These are phyloP conservation scores for Jamesozyma piceae DNA, from an alignment of 805 yeast genomes.

Conservation along the genomic window DNA sequence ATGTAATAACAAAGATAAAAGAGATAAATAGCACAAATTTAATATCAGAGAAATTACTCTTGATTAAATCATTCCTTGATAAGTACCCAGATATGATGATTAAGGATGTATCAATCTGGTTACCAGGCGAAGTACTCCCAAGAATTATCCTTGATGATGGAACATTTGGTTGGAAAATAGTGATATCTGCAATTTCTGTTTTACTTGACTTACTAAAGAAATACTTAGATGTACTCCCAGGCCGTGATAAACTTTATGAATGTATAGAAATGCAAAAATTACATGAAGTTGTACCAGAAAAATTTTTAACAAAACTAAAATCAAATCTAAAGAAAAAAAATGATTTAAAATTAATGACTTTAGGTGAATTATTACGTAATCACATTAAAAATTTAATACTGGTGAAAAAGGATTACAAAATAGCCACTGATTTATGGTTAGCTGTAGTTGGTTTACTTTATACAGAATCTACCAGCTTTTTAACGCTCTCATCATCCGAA, in stretches of 20 bases:
- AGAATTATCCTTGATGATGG: conserved; percentile 18
- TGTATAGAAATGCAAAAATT: conserved; percentile 9
- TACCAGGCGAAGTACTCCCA: conserved; percentile 22
- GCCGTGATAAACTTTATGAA: conserved; percentile 7
- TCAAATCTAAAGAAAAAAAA: background rate
- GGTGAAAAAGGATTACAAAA: conserved; percentile 15
- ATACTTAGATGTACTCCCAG: conserved; percentile 8
- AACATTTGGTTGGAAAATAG: conserved; percentile 11
- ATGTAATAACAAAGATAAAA: conserved; percentile 12
- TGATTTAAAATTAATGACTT: conserved; percentile 3
- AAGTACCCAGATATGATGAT: conserved; percentile 22
- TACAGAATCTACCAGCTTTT: conserved; percentile 5
- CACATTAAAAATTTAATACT: conserved; percentile 13
- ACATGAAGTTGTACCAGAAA: conserved; percentile 9
- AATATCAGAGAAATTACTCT: conserved; percentile 18
- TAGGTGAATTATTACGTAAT: conserved; percentile 13
- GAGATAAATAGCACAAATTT: conserved; percentile 22
- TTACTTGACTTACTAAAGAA: conserved; percentile 21
- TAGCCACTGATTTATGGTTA: conserved; percentile 26
- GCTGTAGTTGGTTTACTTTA: conserved; percentile 21
- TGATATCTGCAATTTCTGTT: conserved; percentile 14
- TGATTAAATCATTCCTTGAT: conserved; percentile 15
- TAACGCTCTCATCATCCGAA: background rate
- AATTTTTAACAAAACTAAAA: conserved; percentile 3
- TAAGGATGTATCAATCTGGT: conserved; percentile 15